Conservation (phyloP, 176 grass and related monocot genomes). For the Raddia distichophylla region DNA sequence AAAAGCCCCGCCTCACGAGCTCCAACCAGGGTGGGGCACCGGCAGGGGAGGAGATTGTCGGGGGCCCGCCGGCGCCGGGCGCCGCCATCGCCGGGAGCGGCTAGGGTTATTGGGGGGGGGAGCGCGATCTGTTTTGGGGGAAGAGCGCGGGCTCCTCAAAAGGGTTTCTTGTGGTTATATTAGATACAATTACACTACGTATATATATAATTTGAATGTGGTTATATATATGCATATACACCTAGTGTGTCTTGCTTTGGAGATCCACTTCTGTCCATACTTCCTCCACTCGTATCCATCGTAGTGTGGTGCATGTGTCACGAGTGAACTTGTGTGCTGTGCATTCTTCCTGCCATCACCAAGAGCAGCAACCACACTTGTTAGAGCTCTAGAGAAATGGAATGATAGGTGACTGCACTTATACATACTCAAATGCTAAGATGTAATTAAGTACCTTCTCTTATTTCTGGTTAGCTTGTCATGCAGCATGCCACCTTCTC, state of each 20-base stretch:
- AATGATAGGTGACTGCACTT: not conserved
- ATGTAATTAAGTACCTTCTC: slow-evolving; percentile 29
- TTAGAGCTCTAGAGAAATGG: not conserved
- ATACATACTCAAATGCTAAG: not conserved
- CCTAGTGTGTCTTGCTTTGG: slow-evolving; percentile 34
- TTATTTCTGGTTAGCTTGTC: not conserved
- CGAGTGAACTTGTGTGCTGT: slow-evolving; percentile 24
- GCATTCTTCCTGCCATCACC: slow-evolving; percentile 22
- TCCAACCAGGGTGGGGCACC: no score
- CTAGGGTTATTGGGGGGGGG: no score
- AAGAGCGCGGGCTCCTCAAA: no score
- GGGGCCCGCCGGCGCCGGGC: no score
- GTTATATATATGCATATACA: not conserved
- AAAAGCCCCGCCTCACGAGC: no score
- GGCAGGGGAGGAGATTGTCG: no score
- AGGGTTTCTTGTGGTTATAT: no score
- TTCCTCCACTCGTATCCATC: slow-evolving; percentile 48
- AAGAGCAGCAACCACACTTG: not conserved
- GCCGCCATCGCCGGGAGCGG: no score
- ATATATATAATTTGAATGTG: no score
- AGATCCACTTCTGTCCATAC: slow-evolving; percentile 45
- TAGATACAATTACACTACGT: no score
- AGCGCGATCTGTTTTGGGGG: no score
- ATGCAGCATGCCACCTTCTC: not conserved
- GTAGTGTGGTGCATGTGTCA: slow-evolving; percentile 23